Conservation (phyloP, 2,329 filamentous ascomycete species). For the Fusarium sp. region DNA sequence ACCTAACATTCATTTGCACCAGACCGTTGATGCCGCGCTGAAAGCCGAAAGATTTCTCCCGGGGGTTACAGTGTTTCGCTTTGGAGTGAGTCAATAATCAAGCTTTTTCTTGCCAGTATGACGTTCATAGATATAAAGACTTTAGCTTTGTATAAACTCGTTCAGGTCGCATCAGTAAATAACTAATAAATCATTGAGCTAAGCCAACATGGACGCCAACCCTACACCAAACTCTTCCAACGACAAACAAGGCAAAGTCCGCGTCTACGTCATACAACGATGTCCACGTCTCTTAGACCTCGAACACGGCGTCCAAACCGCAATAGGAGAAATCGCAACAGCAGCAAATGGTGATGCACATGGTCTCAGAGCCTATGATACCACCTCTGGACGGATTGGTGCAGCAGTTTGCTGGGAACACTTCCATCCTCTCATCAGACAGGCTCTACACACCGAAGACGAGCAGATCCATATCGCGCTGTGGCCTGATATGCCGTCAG, state of each 20-base stretch:
- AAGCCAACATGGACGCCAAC: background rate
- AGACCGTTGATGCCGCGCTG: too few relatives aligned
- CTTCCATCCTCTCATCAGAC: background rate
- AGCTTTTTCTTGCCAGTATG: background rate
- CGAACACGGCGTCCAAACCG: background rate
- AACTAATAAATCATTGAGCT: background rate
- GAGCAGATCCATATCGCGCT: background rate
- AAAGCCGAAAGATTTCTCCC: too few relatives aligned
- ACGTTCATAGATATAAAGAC: background rate
- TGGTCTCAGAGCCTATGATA: background rate
- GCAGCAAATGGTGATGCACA: background rate
- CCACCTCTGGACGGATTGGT: accelerated
- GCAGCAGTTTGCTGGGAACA: background rate
- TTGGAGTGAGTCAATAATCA: background rate
- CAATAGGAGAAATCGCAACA: accelerated
- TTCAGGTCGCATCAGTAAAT: accelerated
- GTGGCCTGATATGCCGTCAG: background rate
- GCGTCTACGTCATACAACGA: background rate
- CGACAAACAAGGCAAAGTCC: background rate
- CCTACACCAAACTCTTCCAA: background rate
- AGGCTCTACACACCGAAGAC: background rate
- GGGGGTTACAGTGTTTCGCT: too few relatives aligned
- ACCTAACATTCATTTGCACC: too few relatives aligned
- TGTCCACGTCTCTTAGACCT: background rate
- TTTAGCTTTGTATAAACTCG: background rate